A percentile compares a stretch with the other conserved stretches of the same genome.
phyloP scores from a whole-genome alignment of 1,284 basidiomycete genomes.

The Fomes fomentarius region DNA sequence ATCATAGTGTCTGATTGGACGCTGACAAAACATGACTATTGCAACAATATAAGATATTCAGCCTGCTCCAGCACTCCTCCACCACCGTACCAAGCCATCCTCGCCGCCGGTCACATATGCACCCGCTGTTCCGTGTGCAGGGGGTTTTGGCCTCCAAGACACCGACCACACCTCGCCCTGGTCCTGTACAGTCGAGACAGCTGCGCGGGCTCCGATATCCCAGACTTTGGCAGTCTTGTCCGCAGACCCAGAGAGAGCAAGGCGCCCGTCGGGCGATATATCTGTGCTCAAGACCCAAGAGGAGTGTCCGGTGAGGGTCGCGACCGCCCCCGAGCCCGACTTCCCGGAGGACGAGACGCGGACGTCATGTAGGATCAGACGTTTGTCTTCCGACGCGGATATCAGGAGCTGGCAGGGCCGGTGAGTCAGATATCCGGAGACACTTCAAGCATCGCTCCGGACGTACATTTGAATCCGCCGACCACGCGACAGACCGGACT shows the following conservation, averaged over 20 bases:
- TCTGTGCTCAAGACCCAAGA: slow-evolving; percentile 86
- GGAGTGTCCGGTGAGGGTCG: slow-evolving; percentile 80
- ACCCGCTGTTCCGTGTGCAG: slow-evolving; percentile 55
- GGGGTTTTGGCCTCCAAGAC: slow-evolving; percentile 74
- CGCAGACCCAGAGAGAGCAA: slow-evolving; percentile 82
- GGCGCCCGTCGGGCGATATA: slow-evolving; percentile 77
- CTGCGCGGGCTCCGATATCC: slow-evolving; percentile 79
- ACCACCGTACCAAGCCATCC: slow-evolving; percentile 79
- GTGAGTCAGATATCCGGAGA: not conserved
- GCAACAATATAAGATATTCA: slow-evolving; percentile 16
- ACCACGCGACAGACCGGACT: slow-evolving; percentile 84
- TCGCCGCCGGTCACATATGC: slow-evolving; percentile 84
- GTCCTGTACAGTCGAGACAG: slow-evolving; percentile 79
- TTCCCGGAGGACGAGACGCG: slow-evolving; percentile 58
- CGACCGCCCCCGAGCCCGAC: slow-evolving; percentile 75
- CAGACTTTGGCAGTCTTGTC: slow-evolving; percentile 88
- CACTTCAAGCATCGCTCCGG: too few species aligned
- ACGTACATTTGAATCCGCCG: slow-evolving; percentile 69
- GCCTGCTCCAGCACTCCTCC: slow-evolving; percentile 64
- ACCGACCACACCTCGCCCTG: slow-evolving; percentile 86
- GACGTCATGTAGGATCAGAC: slow-evolving; percentile 85
- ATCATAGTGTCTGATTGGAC: not conserved
- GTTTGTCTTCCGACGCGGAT: slow-evolving; percentile 87
- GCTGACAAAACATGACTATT: not conserved
- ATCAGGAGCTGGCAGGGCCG: slow-evolving; percentile 62